Base-by-base conservation (phyloP, 192 early-diverging fungal genomes). In the Coemansia sp. region DNA sequence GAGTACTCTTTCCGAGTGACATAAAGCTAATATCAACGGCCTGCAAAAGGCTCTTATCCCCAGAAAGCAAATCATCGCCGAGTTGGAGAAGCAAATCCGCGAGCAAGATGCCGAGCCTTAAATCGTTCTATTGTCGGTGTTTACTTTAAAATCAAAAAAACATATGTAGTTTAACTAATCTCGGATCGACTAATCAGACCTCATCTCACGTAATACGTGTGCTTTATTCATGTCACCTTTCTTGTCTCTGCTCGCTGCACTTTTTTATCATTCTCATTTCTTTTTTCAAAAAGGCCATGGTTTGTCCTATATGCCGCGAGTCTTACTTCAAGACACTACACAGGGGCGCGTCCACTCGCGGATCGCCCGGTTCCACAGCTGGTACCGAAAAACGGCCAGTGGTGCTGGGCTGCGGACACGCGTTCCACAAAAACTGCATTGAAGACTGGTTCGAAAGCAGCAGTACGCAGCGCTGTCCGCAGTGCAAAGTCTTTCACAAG, bases 391-490 rank as follows among this genome's bases (percentile, higher is more conserved):
- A 58, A 7, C 31, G 55, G 24, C 31, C 55, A 18, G 55, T 24
- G 27, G 55, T 33, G 12, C 29, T 58, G 55, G 55, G 55, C 31
- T 58, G 55, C 15, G 55, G 55, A 16, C 55, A 58, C 31, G 7
- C 55, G 29, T 58, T 34, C 33, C 55, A 58, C 55, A 34, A 58
- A 58, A 18, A 5, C 31, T 58, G 55, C 31, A 58, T 58, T 24
- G 55, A 58, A 16, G 29, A 31, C 6, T 58, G 55, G 55, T 58
- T 58, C 13, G 31, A 34, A 58, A 34, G 29, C 29, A 33, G 31
- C 16, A 12, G 16, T 16, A 58, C 18, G 31, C 27, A 33, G 15
- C 27, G 55, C 55, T 58, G 55, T 34, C 55, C 55, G 3, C 55
- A 58, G 55, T 58, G 55, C 55, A 58, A 58, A 34, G 55, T 34